Conservation (phyloP, 352 stramenopile genomes). For the Phytophthora citricola region DNA sequence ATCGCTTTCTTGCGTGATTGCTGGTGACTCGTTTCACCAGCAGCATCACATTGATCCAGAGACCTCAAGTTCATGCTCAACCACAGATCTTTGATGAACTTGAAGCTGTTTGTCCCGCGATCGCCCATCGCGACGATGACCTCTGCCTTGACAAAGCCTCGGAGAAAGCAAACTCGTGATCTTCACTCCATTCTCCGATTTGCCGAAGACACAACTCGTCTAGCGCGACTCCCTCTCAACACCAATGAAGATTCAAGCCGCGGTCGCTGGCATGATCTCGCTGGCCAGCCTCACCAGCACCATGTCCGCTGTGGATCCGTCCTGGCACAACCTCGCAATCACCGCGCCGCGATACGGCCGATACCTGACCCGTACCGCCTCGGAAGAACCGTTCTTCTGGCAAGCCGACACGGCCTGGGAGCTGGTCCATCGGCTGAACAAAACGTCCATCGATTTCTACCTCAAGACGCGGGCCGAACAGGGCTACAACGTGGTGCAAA, state of each 20-base stretch:
- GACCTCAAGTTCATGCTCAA: too few relatives aligned
- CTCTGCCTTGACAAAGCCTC: neutral
- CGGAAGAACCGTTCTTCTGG: neutral
- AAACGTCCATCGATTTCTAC: neutral
- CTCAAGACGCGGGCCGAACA: neutral
- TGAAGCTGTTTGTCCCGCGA: too few relatives aligned
- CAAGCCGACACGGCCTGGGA: neutral
- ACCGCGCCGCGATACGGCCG: neutral
- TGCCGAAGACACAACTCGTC: neutral
- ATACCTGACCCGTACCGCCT: neutral
- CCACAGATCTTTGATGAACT: too few relatives aligned
- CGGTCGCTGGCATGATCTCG: neutral
- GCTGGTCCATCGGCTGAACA: neutral
- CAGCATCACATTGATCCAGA: too few relatives aligned
- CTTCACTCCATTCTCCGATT: neutral
- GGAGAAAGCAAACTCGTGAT: neutral
- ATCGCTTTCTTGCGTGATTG: too few relatives aligned
- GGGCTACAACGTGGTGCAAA: neutral
- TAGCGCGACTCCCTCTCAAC: neutral
- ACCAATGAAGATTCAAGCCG: neutral
- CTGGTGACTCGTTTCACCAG: too few relatives aligned
- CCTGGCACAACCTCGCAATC: neutral
- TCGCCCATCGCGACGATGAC: neutral
- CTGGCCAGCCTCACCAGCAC: neutral
- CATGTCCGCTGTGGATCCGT: neutral